Base-by-base conservation (phyloP, 306 rosid genomes). In the Dalbergia cochinchinensis region DNA sequence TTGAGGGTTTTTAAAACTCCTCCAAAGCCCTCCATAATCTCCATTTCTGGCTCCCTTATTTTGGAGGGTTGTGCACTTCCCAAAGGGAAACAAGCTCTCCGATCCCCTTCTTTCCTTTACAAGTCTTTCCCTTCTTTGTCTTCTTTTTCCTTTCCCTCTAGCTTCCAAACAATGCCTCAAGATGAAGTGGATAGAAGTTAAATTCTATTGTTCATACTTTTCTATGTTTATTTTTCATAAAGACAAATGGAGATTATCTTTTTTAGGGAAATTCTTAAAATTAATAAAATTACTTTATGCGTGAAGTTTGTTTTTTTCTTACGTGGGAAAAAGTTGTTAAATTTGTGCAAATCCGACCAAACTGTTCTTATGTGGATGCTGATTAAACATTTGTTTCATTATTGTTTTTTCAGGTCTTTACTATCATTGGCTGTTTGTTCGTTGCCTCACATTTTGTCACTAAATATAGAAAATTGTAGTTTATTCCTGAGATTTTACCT, bases 371-470 rank as follows among this genome's bases (percentile, higher is more conserved):
- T 41, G 41, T 50, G 41, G 62, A 42, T 48, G 59, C 54, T 83
- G 65, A 79, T 79, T 39, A 64, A 4, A 55, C 12, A 16, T 18
- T 11, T 69, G 34, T 79, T 7, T 31, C 0, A 5, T 11, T 76
- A 34, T 71, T 80, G 33, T 41, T 68, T 65, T 84, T 86, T 72
- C 87, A 86, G 89, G 89, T 86, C 41, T 39, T 68, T 78, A 39
- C 73, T 80, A 57, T 62, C 53, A 15, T 45, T 75, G 74, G 82
- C 59, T 75, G 70, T 78, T 44, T 69, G 53, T 15, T 75, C 53
- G 35, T 62, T 75, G 82, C 68, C 75, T 63, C 84, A 55, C 82
- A 69, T 75, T 74, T 80, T 84, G 84, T 44, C 57, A 19, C 35
- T 70, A 69, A 58, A 37, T 69, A 62, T 84, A 80, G 87, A 84